Evolutionary conservation across 2,329 filamentous ascomycete genomes (phyloP).

Genomic region (Ramularia endophylla): DNA sequence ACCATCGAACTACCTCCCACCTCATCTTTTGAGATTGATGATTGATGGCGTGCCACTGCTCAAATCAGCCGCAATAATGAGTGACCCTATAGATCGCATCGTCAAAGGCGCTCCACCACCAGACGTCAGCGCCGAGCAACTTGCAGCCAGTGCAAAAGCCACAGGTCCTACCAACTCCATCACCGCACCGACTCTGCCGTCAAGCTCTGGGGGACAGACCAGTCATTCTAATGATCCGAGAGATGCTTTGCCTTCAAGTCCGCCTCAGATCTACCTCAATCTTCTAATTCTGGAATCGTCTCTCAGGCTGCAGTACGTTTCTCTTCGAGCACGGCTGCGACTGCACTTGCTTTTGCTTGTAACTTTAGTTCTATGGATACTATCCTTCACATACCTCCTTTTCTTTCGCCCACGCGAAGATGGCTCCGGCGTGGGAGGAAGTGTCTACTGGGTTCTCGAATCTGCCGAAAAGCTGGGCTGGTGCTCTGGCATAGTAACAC

Average conservation of each 20-base stretch:
- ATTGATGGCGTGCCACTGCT: too few relatives aligned
- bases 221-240: conserved; percentile 59
- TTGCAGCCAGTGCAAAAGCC: conserved; percentile 33
- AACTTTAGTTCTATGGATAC: conserved; percentile 72
- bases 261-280: conserved; percentile 96
- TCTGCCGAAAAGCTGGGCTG: conserved; percentile 85
- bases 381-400: conserved; percentile 80
- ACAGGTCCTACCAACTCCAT: conserved; percentile 33
- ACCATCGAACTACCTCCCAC: too few relatives aligned
- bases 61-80: conserved; percentile 9
- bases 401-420: conserved; percentile 97
- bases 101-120: conserved; percentile 81
- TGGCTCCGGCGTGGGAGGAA: conserved; percentile 82
- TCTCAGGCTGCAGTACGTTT: conserved; percentile 85
- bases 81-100: conserved; percentile 63
- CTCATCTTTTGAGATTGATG: too few relatives aligned
- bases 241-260: conserved; percentile 77
- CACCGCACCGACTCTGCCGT: conserved; percentile 31
- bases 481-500: conserved; percentile 83
- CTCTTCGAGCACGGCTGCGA: conserved; percentile 76
- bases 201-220: conserved; percentile 29
- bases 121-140: conserved; percentile 43
- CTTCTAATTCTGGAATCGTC: conserved; percentile 94
- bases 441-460: conserved; percentile 94
- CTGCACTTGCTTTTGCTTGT: conserved; percentile 91